A percentile compares a stretch with the other conserved stretches of the same genome.
These are phyloP conservation scores for Zelonia costaricensis DNA, from an alignment of 208 protist species.

Conservation along the genomic window DNA sequence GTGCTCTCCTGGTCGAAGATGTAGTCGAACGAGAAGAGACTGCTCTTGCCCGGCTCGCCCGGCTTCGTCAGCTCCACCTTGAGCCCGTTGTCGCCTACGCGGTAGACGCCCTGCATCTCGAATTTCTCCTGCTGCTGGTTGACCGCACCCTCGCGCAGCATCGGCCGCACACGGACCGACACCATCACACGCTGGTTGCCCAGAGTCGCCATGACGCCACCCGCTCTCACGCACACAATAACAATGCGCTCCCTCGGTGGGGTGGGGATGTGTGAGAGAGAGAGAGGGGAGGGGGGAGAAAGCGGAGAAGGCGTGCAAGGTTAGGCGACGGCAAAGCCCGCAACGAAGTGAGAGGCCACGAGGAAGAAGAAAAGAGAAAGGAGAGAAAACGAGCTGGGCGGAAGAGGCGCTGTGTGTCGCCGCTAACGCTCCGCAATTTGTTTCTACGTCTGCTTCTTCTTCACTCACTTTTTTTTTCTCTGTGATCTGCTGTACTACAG, in stretches of 20 bases:
- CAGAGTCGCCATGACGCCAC: slow-evolving; percentile 23
- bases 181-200: slow-evolving; percentile 79
- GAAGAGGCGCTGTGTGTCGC: background rate
- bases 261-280: background rate
- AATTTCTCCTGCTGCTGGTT: slow-evolving; percentile 73
- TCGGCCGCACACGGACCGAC: slow-evolving; percentile 82
- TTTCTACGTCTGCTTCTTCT: no score
- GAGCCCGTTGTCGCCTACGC: slow-evolving; percentile 60
- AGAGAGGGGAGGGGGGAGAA: slow-evolving; percentile 1
- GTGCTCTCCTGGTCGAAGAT: slow-evolving; percentile 88
- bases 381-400: background rate
- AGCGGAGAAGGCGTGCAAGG: background rate
- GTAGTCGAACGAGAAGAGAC: slow-evolving; percentile 82
- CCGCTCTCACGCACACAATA: background rate
- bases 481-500: no score
- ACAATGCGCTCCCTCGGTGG: background rate
- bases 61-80: slow-evolving; percentile 55
- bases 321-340: background rate
- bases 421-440: no score
- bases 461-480: no score
- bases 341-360: background rate
- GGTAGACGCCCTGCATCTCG: slow-evolving; percentile 57
- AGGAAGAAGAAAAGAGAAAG: slow-evolving; percentile 17
- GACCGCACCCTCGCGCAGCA: slow-evolving; percentile 54
- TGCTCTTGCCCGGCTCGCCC: slow-evolving; percentile 48